A percentile compares a stretch with the other conserved stretches of the same genome.
phyloP scores from a whole-genome alignment of 2,329 filamentous ascomycete genomes.

The Talaromyces rugulosus region DNA sequence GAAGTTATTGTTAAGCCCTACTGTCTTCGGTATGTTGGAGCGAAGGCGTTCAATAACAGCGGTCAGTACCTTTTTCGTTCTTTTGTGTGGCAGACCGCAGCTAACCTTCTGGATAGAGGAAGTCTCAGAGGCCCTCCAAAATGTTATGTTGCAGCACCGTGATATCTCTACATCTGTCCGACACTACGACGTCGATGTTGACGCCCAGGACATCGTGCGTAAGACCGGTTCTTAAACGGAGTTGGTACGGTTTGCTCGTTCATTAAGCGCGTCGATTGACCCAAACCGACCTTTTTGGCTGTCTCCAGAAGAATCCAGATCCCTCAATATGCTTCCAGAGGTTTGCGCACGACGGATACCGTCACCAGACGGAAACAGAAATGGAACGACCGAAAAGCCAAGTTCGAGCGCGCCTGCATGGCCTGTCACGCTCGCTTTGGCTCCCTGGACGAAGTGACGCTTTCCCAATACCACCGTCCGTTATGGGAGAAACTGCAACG shows the following conservation, averaged over 20 bases:
- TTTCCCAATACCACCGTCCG: slow-evolving; percentile 5
- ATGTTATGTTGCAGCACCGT: slow-evolving; percentile 22
- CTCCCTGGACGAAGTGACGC: too few relatives aligned
- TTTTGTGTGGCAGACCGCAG: background rate
- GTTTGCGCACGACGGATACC: background rate
- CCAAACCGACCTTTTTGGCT: slow-evolving; percentile 20
- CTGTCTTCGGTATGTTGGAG: slow-evolving; percentile 28
- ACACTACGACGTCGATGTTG: slow-evolving; percentile 25
- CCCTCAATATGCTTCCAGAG: slow-evolving; percentile 21
- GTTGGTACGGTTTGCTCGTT: slow-evolving; percentile 23
- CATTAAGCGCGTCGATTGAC: slow-evolving; percentile 24
- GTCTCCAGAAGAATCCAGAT: slow-evolving; percentile 18
- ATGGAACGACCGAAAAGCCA: too few relatives aligned
- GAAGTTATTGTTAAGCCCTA: slow-evolving; percentile 29
- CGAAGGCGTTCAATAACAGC: slow-evolving; percentile 37
- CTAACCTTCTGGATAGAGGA: slow-evolving; percentile 13
- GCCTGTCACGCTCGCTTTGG: too few relatives aligned
- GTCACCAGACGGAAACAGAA: too few relatives aligned
- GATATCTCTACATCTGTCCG: slow-evolving; percentile 24
- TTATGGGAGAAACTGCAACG: slow-evolving; percentile 14
- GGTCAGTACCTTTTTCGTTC: slow-evolving; percentile 22
- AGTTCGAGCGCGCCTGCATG: too few relatives aligned
- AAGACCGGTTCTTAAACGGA: slow-evolving; percentile 19
- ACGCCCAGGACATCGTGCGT: slow-evolving; percentile 22
- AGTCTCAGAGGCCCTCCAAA: slow-evolving; percentile 18